These are phyloP conservation scores for Glarea lozoyensis DNA, from an alignment of 495 filamentous ascomycete species.

Conservation along the genomic window DNA sequence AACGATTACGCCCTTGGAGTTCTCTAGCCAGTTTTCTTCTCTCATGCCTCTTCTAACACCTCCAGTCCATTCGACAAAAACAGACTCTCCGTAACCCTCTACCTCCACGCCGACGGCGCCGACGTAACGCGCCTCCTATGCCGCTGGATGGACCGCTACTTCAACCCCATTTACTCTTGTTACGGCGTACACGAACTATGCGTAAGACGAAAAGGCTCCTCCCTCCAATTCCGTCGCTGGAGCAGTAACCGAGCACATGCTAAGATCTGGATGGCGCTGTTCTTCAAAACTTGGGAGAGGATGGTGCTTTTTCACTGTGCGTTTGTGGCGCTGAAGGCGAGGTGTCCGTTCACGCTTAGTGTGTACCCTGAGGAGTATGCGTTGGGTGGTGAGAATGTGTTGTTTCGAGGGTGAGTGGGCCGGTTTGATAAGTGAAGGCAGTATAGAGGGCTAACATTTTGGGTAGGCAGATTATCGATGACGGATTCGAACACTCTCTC, in stretches of 20 bases:
- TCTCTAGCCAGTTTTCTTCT: no score
- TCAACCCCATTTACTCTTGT: conserved; percentile 18
- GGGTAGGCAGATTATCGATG: conserved; percentile 60
- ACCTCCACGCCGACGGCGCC: conserved; percentile 33
- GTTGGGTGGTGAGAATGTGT: conserved; percentile 51
- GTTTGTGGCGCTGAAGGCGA: conserved; percentile 64
- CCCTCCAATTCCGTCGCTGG: conserved; percentile 40
- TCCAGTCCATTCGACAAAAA: conserved; percentile 42
- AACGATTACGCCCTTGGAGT: no score
- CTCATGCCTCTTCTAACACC: no score
- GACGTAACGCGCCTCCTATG: conserved; percentile 35
- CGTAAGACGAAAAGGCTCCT: conserved; percentile 35
- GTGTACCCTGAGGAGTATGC: conserved; percentile 48
- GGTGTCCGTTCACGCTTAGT: conserved; percentile 47
- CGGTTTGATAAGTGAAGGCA: background rate
- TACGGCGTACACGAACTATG: conserved; percentile 40
- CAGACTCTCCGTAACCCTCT: conserved; percentile 37
- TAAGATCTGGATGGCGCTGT: conserved; percentile 41
- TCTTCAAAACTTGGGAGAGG: conserved; percentile 49
- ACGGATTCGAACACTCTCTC: conserved; percentile 59
- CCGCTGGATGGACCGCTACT: conserved; percentile 22
- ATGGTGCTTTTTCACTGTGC: conserved; percentile 66
- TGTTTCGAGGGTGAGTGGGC: conserved; percentile 59
- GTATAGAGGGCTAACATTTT: conserved; percentile 11
- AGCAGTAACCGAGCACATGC: conserved; percentile 30